These are phyloP conservation scores for Fraxinus dipetala DNA, from an alignment of 305 asterid species.

Conservation along the genomic window DNA sequence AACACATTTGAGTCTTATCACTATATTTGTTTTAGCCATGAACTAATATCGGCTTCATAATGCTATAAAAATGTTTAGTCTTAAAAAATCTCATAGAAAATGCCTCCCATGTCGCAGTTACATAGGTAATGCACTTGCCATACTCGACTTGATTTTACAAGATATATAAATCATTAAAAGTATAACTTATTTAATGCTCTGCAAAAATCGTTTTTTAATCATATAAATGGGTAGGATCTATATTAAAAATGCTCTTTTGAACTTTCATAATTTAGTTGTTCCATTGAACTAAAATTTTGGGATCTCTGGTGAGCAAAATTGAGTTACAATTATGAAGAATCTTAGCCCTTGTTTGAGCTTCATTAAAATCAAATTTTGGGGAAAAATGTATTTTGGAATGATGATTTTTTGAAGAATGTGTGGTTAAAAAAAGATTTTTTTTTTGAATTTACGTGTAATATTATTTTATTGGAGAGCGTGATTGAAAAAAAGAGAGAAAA, in stretches of 20 bases:
- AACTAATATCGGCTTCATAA: not conserved
- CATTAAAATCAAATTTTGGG: no score
- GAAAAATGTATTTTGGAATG: no score
- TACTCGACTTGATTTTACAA: not conserved
- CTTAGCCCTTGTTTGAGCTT: not conserved
- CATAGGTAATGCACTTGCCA: not conserved
- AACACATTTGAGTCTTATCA: not conserved
- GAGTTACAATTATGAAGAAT: not conserved
- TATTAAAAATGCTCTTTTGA: not conserved
- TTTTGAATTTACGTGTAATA: no score
- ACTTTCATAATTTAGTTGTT: not conserved
- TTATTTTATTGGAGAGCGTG: no score
- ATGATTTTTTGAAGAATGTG: no score
- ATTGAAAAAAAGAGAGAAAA: no score
- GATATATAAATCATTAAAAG: no score
- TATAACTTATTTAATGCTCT: no score
- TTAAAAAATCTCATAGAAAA: not conserved
- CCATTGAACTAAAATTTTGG: not conserved
- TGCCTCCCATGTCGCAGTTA: not conserved
- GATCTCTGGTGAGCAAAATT: not conserved
- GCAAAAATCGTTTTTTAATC: not conserved
- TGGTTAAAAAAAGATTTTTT: no score
- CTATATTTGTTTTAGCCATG: not conserved
- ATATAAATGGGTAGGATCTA: not conserved
- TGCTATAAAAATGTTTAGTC: no score